Conservation (phyloP, 257 asterid genomes). For the Petunia secreta region DNA sequence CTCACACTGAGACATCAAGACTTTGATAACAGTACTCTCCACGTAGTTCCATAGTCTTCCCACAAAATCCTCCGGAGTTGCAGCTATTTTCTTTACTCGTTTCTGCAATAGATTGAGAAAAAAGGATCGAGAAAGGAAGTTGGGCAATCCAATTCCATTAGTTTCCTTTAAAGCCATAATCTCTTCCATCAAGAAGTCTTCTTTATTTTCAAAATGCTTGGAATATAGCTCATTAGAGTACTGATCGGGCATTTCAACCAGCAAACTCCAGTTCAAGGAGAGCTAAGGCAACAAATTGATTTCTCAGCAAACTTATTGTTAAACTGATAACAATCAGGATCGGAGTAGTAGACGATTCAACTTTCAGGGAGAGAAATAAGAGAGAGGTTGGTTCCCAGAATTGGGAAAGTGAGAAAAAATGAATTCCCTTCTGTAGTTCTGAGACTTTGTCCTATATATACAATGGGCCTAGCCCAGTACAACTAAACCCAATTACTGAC, state of each 20-base stretch:
- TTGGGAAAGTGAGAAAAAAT: no score
- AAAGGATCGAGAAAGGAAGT: constrained; percentile 39
- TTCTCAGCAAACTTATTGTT: no score
- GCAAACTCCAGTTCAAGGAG: no score
- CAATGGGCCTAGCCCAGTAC: no score
- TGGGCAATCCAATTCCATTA: constrained; percentile 36
- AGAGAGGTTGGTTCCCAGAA: no score
- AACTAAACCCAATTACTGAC: no score
- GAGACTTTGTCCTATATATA: no score
- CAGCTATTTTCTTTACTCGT: constrained; percentile 32
- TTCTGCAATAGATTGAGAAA: constrained; percentile 32
- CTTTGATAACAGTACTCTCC: constrained; percentile 25
- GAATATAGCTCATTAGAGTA: constrained; percentile 32
- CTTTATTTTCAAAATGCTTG: neutral
- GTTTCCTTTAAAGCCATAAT: constrained; percentile 38
- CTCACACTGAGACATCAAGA: constrained; percentile 34
- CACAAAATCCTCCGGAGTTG: constrained; percentile 26
- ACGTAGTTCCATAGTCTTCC: constrained; percentile 37
- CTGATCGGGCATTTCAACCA: constrained; percentile 38
- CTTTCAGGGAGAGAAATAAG: no score
- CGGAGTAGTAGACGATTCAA: no score
- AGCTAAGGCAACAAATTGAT: no score
- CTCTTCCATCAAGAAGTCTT: constrained; percentile 39
- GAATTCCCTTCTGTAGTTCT: no score
- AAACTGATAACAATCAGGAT: no score